phyloP scores from a whole-genome alignment of 2,329 filamentous ascomycete genomes.

The Colletotrichum sp. region DNA sequence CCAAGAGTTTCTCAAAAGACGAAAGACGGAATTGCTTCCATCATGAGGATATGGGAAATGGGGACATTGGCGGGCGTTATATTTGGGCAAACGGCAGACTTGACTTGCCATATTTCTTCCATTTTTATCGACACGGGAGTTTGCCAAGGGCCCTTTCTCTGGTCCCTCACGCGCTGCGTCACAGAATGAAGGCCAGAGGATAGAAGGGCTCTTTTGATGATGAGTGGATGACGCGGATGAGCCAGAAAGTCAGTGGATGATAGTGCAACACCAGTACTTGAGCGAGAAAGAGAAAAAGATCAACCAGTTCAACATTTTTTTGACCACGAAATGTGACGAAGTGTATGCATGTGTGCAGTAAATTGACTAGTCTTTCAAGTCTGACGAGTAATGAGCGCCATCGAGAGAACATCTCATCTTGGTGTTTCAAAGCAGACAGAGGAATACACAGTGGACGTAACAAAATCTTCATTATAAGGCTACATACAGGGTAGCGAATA shows the following conservation, averaged over 20 bases:
- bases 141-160: background rate
- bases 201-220: background rate
- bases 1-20: conserved; percentile 15
- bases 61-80: conserved; percentile 16
- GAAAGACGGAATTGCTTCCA: conserved; percentile 18
- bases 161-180: background rate
- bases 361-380: background rate
- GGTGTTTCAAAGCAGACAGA: background rate
- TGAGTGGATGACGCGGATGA: conserved; percentile 2
- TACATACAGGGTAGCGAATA: background rate
- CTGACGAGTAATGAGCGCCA: background rate
- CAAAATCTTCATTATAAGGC: background rate
- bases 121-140: background rate
- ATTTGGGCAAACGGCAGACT: background rate
- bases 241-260: background rate
- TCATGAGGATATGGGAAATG: conserved; percentile 5
- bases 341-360: background rate
- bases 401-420: background rate
- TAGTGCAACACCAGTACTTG: background rate
- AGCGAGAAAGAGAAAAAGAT: conserved; percentile 8
- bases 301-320: background rate
- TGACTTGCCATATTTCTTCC: background rate
- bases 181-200: background rate
- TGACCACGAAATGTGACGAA: background rate
- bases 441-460: background rate